These are phyloP conservation scores for Claviceps sp. DNA, from an alignment of 2,329 filamentous ascomycete genomes.

Conservation along the genomic window DNA sequence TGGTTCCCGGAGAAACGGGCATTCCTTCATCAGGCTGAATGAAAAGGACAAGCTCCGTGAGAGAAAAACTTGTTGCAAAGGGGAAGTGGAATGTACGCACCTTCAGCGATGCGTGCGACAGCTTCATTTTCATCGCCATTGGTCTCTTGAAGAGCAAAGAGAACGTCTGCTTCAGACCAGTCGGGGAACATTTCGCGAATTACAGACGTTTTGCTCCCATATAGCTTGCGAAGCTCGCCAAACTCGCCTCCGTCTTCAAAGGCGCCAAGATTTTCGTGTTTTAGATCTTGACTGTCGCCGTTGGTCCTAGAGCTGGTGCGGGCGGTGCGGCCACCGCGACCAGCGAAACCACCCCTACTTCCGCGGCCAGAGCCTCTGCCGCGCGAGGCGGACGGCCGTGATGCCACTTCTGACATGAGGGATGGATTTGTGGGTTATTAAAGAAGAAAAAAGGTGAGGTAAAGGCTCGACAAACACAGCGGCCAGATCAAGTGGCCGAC, in stretches of 20 bases:
- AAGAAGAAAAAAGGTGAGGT: constrained; percentile 41
- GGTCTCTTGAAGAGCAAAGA: constrained; percentile 84
- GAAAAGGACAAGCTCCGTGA: not conserved
- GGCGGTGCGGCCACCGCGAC: constrained; percentile 50
- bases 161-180: constrained; percentile 90
- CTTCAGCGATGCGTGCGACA: constrained; percentile 68
- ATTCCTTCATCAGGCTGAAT: not conserved
- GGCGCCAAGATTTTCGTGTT: constrained; percentile 44
- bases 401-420: constrained; percentile 88
- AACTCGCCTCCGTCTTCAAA: constrained; percentile 80
- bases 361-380: constrained; percentile 85
- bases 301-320: constrained; percentile 40
- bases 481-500: constrained; percentile 14
- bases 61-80: not conserved
- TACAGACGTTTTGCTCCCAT: constrained; percentile 62
- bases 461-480: constrained; percentile 6
- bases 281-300: constrained; percentile 48
- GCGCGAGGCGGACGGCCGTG: constrained; percentile 69
- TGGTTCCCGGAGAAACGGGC: not conserved
- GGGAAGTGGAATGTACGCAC: constrained; percentile 29
- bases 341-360: constrained; percentile 62
- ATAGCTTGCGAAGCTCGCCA: constrained; percentile 82
- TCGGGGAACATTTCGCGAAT: constrained; percentile 90
- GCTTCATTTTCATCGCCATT: constrained; percentile 64
- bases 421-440: constrained; percentile 29